Evolutionary conservation across 1,284 basidiomycete genomes (phyloP).

Genomic region (Cutaneotrichosporon dermatis): DNA sequence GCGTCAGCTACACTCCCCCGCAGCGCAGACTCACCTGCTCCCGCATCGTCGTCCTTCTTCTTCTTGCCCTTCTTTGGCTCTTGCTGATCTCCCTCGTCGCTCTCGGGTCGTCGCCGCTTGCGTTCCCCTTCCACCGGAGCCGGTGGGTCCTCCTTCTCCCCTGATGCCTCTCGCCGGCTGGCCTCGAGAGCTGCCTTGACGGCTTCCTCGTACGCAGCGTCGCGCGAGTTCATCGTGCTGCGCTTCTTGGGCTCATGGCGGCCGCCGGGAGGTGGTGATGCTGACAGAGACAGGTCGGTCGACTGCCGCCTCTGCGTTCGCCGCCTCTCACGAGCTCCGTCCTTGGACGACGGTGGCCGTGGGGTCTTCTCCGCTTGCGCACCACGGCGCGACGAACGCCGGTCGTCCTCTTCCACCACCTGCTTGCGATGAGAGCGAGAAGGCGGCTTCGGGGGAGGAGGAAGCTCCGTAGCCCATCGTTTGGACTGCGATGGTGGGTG

Average conservation of each 20-base stretch:
- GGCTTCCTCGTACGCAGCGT: conserved; percentile 88
- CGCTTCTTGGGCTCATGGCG: conserved; percentile 61
- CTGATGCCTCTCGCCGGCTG: conserved; percentile 31
- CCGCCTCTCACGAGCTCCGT: conserved; percentile 11
- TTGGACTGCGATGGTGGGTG: conserved; percentile 47
- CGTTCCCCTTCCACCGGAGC: conserved; percentile 3
- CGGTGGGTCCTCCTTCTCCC: conserved; percentile 23
- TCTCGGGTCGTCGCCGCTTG: conserved; percentile 22
- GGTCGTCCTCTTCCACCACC: conserved; percentile 4
- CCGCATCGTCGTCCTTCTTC: conserved; percentile 39
- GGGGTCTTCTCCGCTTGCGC: not conserved
- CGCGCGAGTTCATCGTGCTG: conserved; percentile 95
- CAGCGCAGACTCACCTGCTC: conserved; percentile 24
- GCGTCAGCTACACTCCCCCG: conserved; percentile 3
- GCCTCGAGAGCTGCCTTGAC: conserved; percentile 56
- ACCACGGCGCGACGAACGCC: conserved; percentile 1
- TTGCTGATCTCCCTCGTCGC: conserved; percentile 23
- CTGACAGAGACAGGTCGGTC: conserved; percentile 17
- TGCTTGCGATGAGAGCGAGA: conserved; percentile 35
- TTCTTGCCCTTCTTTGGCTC: conserved; percentile 35
- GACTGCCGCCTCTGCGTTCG: conserved; percentile 12
- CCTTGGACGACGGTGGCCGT: conserved; percentile 10
- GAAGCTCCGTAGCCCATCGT: conserved; percentile 36
- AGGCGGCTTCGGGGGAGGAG: conserved; percentile 20
- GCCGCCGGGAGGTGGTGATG: conserved; percentile 9